Base-by-base conservation (phyloP, 2,329 filamentous ascomycete species). In the Nigrograna mackinnonii region DNA sequence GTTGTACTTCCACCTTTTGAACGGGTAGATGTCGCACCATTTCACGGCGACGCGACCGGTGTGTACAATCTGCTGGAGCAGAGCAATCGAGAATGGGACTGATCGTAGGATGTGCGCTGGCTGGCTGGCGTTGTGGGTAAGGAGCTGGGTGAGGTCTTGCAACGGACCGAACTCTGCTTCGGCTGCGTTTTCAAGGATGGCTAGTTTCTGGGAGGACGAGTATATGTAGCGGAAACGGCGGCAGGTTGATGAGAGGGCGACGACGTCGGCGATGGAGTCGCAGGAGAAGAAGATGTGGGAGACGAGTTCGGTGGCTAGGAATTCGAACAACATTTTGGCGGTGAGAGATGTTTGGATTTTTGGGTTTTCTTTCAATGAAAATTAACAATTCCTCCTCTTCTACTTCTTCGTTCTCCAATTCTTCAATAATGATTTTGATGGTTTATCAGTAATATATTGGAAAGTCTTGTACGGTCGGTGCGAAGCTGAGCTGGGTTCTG, bases 1-100 rank as follows among this genome's bases (percentile, higher is more conserved):
- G 51, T 82, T 74, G 42, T 69, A 57, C 53, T 81, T 82, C 82
- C 82, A 85, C 59, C 82, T 83, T 64, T 82, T 82, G 57, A 79
- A 72, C 1, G 80, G 79, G 54, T 83, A 85, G n/a, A 84, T 73
- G n/a, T 73, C 70, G 54, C 78, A 78, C 76, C 80, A 84, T 52
- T 76, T 75, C 54, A 74, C 72, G 4, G 81, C 82, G 2, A 82
- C 68, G 12, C 72, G 69, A 31, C 82, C 82, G 14, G 78, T 68
- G 32, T 72, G 67, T 18, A 82, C 65, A 32, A 83, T 69, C 50
- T 84, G 80, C 46, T 74, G 70, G 26, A 85, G 67, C 5, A 85
- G 65, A 2, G 79, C 71, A 38, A 78, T 65, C 1, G 79, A 82
- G 39, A 83, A 69, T 2, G 78, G 76, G 0, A 77, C 77, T 14